Evolutionary conservation across 768 basidiomycete species (phyloP), one percentile per base, ranked within the genome.

Genomic region (Rubroboletus satanas): DNA sequence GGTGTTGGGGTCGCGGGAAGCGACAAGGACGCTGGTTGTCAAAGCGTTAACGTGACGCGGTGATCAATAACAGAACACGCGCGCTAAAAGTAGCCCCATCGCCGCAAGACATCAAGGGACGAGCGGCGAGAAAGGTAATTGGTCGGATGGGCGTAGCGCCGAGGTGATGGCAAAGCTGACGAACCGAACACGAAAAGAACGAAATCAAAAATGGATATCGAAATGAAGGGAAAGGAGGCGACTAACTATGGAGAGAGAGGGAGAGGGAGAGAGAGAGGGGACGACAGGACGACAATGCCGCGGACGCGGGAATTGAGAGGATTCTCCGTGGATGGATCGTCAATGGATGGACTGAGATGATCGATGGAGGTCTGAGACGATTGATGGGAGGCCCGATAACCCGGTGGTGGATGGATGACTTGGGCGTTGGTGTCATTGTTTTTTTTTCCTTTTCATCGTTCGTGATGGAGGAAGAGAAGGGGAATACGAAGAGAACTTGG

Each of bases 61-160:
- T 59, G 61, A 65, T 58, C 59, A 54, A 39, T 12, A 0, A 45
- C 15, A 48, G 55, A 61, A 61, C 2, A 37, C 10, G 42, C 23
- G 36, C 23, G 50, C 44, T 26, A 50, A 39, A 46, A 39, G 38
- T 15, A 49, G 39, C 21, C 6, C 2, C 45, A 59, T 47, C 45
- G 45, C 57, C 58, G 39, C 42, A 23, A 33, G 48, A n/a, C n/a
- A 47, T 47, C 58, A 50, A 52, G 45, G 42, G 36, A 49, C 51
- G 57, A 48, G 26, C 46, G 31, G 45, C n/a, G 37, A 4, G 28
- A 48, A 54, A 12, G 47, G 58, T 6, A 44, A 35, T 8, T 8
- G 11, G 15, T 14, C 18, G 10, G 7, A 17, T 49, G 54, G 31
- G 43, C 43, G 37, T 31, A 57, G 9, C 44, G 39, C 57, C 56